Evolutionary conservation across 139 green algal genomes (phyloP), one percentile per base, ranked within the genome.

Genomic region (Closterium sp.): DNA sequence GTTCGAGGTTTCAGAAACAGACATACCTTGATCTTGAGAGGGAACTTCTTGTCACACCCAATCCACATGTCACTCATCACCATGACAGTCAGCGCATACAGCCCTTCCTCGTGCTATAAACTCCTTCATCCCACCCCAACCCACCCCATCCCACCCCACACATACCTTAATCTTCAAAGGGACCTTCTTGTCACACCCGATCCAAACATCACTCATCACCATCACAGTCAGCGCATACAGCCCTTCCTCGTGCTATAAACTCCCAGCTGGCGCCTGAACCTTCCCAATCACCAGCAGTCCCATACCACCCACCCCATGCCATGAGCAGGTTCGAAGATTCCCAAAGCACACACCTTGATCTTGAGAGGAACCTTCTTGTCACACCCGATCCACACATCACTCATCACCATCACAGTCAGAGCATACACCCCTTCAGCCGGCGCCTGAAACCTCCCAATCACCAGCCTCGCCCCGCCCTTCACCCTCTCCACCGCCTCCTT

Each of bases 371-470:
- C 38, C 2, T 45, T 45, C 38, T 45, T 45, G 10, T 99, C 97
- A 28, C 88, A 95, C 86, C 97, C 97, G 32, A 99, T 95, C 96
- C 97, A 99, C 17, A 91, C 96, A 89, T 99, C 97, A 38, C 93
- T 96, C 94, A 99, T 96, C 89, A 91, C 94, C 45, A 90, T 42
- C 9, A 45, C 89, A 30, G 91, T 94, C 70, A 94, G 31, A 0
- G 17, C 29, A 90, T 94, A 93, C 6, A 89, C 27, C 9, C 91
- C 91, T 31, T 94, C 91, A 10, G 29, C 89, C 73, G 91, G 91
- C 1, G 91, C 88, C n/a, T 79, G 88, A 4, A 93, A 93, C 87
- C 93, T 94, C 13, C 87, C 29, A 73, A 45, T 45, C 38, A 45
- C 38, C 38, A 45, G 38, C 38, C 2, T 9, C 4, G 38, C 38